Evolutionary conservation across 331 rosid species (phyloP).

Genomic region (Dryas integrifolia): DNA sequence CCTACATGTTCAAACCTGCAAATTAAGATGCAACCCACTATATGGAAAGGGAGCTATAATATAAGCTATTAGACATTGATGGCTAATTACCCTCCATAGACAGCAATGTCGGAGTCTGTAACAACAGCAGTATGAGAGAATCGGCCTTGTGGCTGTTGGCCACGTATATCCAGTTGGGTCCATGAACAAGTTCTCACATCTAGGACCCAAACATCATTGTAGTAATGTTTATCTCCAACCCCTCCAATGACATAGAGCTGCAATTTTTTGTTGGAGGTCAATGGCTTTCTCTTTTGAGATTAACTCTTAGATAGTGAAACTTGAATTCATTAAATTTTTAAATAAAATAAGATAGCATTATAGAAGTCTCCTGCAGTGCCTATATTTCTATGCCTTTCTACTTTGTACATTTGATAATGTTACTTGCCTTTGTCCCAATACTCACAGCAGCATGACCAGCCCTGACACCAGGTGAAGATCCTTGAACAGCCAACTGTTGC

Average conservation of each 20-base stretch:
- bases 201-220: constrained; percentile 80
- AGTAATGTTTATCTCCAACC: constrained; percentile 84
- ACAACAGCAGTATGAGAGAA: constrained; percentile 93
- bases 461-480: constrained; percentile 81
- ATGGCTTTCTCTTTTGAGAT: not conserved
- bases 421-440: constrained; percentile 74
- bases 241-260: constrained; percentile 90
- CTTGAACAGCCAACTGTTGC: constrained; percentile 72
- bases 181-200: constrained; percentile 72
- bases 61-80: not conserved
- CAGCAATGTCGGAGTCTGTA: constrained; percentile 58
- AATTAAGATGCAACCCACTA: not conserved
- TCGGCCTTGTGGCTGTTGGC: constrained; percentile 84
- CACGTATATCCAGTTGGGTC: constrained; percentile 63
- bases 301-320: not conserved
- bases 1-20: constrained; percentile 35
- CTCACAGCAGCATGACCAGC: constrained; percentile 91
- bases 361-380: not conserved
- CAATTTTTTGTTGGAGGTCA: not conserved
- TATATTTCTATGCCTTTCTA: not conserved
- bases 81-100: constrained; percentile 80
- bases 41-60: not conserved
- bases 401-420: not conserved
- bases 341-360: not conserved
- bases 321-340: not conserved